These are phyloP conservation scores for Rhodotorula kratochvilovae DNA, from an alignment of 768 basidiomycete genomes.

Conservation along the genomic window DNA sequence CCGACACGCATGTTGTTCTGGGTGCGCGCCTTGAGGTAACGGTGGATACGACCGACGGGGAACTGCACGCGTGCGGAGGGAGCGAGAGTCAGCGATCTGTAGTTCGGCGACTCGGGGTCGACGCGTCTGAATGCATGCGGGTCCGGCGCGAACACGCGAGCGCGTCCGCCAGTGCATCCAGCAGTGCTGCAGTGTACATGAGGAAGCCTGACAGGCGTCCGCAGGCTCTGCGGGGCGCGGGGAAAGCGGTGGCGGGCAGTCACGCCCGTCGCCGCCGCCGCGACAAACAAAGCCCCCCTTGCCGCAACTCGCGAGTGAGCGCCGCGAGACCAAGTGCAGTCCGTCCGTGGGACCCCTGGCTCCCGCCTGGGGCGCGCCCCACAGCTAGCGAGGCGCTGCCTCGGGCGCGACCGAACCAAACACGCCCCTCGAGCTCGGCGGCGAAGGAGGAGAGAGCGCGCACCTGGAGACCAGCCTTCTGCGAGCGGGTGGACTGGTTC, in stretches of 20 bases:
- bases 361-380: neutral
- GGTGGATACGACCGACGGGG: slow-evolving; percentile 94
- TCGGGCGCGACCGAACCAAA: neutral
- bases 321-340: neutral
- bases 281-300: slow-evolving; percentile 8
- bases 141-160: neutral
- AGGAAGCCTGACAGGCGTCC: neutral
- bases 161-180: slow-evolving; percentile 3
- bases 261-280: neutral
- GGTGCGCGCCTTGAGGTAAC: slow-evolving; percentile 85
- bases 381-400: neutral
- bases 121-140: neutral
- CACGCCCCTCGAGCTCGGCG: neutral
- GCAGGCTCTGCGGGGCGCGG: too few species aligned
- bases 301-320: neutral
- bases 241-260: neutral
- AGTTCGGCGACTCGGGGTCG: neutral
- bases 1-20: slow-evolving; percentile 93
- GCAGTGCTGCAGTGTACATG: too few species aligned
- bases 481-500: slow-evolving; percentile 55
- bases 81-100: neutral
- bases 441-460: slow-evolving; percentile 25
- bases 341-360: too few species aligned
- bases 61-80: slow-evolving; percentile 56
- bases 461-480: slow-evolving; percentile 84